Evolutionary conservation across 2,329 filamentous ascomycete species (phyloP).

Genomic region (Madurella fahalii): DNA sequence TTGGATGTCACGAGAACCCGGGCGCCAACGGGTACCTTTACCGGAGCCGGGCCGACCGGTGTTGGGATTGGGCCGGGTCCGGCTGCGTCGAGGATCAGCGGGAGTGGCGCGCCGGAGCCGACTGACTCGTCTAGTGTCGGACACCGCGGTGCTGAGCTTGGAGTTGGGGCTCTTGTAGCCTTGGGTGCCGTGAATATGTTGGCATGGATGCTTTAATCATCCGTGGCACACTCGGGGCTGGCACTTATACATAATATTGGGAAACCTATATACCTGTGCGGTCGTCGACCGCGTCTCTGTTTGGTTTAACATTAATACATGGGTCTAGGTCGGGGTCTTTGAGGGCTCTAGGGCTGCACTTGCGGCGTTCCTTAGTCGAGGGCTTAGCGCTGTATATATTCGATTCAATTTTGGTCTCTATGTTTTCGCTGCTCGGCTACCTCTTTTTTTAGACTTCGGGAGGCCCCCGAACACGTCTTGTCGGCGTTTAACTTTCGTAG

Average conservation of each 20-base stretch:
- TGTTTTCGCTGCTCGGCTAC: too few relatives aligned
- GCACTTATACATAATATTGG: not conserved
- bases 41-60: conserved; percentile 14
- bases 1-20: conserved; percentile 18
- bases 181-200: conserved; percentile 12
- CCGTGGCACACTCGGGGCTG: not conserved
- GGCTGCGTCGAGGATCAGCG: conserved; percentile 3
- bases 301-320: too few relatives aligned
- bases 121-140: not conserved
- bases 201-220: conserved; percentile 3
- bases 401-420: too few relatives aligned
- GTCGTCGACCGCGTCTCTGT: too few relatives aligned
- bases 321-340: too few relatives aligned
- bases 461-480: too few relatives aligned
- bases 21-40: conserved; percentile 16
- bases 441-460: too few relatives aligned
- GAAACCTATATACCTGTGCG: too few relatives aligned
- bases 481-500: too few relatives aligned
- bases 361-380: too few relatives aligned
- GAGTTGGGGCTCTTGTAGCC: not conserved
- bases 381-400: too few relatives aligned
- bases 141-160: not conserved
- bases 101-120: not conserved
- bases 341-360: too few relatives aligned
- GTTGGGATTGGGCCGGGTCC: conserved; percentile 16